Base-by-base conservation (phyloP, 2,329 filamentous ascomycete species). In the Fusarium illudens region DNA sequence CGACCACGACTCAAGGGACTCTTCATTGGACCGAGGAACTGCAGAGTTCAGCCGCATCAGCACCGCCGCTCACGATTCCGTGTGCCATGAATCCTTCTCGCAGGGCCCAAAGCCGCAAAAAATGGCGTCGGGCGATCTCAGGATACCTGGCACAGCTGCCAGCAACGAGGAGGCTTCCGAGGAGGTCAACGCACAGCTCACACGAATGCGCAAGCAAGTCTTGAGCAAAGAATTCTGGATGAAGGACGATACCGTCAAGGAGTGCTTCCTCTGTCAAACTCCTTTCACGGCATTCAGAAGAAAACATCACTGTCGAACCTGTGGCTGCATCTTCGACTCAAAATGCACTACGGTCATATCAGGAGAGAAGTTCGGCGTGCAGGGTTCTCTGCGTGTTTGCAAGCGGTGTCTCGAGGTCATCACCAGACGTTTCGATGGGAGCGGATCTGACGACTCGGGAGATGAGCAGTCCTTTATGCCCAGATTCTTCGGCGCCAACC, bases 171-270 rank as follows among this genome's bases (percentile, higher is more conserved):
- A 85, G 3, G 85, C 84, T 6, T 84, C 86, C 3, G 87, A 88
- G 62, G 82, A 83, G 50, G 87, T 90, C 60, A 89, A 83, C 71
- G 85, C 87, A 9, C 85, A 87, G 57, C 80, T 91, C 7, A 88
- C 88, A 51, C 90, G 92, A 71, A 91, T 97, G 84, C 89, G 91
- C 65, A 92, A 93, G 73, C 94, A 95, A 75, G 90, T 99, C 8
- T 82, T 98, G 46, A 97, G 92, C 77, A 96, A 94, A 75, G 94
- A 98, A 71, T 98, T 97, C 73, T 98, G 95, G 96, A 99, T 99
- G 96, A 92, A 94, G 62, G 96, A 99, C 76, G 96, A 98, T 75
- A 97, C 96, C 66, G 96, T 95, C 62, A 98, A 97, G 76, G 95
- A 97, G 73, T 99, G 96, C 75, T 99, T 97, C 76, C 88, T 93